These are phyloP conservation scores for Globisporangium emineosum DNA, from an alignment of 352 stramenopile genomes.

Conservation along the genomic window DNA sequence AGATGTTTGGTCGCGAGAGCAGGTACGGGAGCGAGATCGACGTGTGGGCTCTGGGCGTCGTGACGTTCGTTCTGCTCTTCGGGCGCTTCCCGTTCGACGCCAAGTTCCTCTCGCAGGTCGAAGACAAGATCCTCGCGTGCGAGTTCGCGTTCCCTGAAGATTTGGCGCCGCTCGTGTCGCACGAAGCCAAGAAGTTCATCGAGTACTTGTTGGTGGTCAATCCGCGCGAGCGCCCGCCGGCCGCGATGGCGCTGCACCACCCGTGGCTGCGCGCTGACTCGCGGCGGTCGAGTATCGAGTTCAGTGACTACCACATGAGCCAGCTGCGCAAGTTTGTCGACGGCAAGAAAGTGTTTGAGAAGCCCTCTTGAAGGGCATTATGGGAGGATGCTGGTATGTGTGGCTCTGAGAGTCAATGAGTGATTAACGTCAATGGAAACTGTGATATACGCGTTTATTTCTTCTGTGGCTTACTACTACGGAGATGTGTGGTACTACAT, in stretches of 20 bases:
- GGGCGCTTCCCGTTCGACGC: constrained; percentile 74
- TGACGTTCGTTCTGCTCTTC: constrained; percentile 74
- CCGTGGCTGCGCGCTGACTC: constrained; percentile 62
- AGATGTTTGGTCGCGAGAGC: constrained; percentile 69
- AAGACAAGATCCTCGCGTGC: constrained; percentile 76
- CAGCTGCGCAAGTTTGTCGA: constrained; percentile 45
- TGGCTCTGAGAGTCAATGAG: not conserved
- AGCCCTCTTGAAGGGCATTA: not conserved
- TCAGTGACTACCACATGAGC: constrained; percentile 47
- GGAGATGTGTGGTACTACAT: too few relatives aligned
- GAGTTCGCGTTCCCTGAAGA: constrained; percentile 57
- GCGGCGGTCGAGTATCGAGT: constrained; percentile 23
- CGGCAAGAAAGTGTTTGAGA: constrained; percentile 34
- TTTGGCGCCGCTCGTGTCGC: constrained; percentile 47
- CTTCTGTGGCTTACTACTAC: too few relatives aligned
- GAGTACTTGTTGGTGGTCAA: constrained; percentile 67
- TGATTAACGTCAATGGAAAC: not conserved
- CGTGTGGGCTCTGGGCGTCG: constrained; percentile 74
- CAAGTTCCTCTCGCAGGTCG: constrained; percentile 77
- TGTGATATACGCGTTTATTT: not conserved
- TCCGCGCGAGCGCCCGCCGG: constrained; percentile 53
- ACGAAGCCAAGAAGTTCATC: constrained; percentile 75
- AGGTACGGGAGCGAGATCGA: constrained; percentile 67
- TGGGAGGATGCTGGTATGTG: too few relatives aligned
- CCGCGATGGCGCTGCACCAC: constrained; percentile 59